Conservation (phyloP, 2,329 filamentous ascomycete genomes). For the Trichoderma oligosporum region DNA sequence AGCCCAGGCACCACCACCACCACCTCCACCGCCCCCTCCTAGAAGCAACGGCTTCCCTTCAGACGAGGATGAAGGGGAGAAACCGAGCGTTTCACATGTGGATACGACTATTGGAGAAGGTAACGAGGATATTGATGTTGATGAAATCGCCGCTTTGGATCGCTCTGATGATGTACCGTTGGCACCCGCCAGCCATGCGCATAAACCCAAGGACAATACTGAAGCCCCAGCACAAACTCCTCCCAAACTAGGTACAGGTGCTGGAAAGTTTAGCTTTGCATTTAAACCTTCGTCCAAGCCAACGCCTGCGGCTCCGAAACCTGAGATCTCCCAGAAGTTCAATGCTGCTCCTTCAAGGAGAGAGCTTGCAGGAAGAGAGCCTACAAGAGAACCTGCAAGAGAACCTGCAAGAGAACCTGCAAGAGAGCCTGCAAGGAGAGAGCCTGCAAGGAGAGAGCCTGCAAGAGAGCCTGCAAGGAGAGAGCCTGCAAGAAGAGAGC, state of each 20-base stretch:
- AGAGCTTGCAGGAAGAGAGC: no score
- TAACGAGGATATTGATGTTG: conserved; percentile 22
- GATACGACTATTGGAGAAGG: conserved; percentile 21
- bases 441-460: no score
- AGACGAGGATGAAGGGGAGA: conserved; percentile 23
- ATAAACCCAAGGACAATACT: conserved; percentile 47
- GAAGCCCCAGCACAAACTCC: conserved; percentile 42
- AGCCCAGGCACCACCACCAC: conserved; percentile 24
- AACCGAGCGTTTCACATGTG: conserved; percentile 21
- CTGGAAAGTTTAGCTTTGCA: conserved; percentile 81
- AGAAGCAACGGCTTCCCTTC: conserved; percentile 20
- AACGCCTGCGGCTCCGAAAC: conserved; percentile 55
- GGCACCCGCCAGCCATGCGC: conserved; percentile 2
- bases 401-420: no score
- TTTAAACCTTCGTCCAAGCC: conserved; percentile 72
- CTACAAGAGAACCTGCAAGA: no score
- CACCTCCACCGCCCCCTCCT: conserved; percentile 5
- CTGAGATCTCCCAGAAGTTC: conserved; percentile 64
- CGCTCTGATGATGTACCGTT: not conserved
- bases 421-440: no score
- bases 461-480: no score
- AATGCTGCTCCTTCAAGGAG: conserved; percentile 59
- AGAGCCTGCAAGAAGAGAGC: no score
- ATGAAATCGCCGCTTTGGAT: not conserved
- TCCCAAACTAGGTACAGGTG: conserved; percentile 49